Evolutionary conservation across 2,329 filamentous ascomycete species (phyloP).

Genomic region (Claviceps humidiphila): DNA sequence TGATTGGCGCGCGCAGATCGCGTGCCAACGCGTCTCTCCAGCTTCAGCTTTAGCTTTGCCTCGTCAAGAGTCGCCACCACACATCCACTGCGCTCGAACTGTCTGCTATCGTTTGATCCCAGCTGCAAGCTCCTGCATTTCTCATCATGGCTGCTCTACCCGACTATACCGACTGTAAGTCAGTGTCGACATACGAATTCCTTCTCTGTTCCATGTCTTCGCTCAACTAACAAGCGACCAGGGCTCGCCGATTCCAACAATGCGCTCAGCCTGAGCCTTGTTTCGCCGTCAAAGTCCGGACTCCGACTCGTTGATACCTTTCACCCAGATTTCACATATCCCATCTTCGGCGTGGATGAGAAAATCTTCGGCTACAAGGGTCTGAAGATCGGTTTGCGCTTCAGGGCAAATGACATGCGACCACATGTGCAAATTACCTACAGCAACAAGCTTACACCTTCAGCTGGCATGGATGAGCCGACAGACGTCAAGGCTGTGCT

Average conservation of each 20-base stretch:
- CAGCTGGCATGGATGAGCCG: conserved; percentile 51
- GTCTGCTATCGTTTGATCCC: background rate
- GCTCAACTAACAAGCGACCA: conserved; percentile 12
- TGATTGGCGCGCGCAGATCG: conserved; percentile 13
- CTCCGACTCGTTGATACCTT: conserved; percentile 54
- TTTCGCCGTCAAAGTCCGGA: conserved; percentile 33
- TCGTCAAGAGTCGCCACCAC: background rate
- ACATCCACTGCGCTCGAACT: background rate
- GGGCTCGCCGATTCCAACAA: conserved; percentile 50
- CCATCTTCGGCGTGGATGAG: conserved; percentile 89
- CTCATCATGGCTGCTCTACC: conserved; percentile 17
- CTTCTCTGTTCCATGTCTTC: background rate
- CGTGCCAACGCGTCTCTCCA: conserved; percentile 6
- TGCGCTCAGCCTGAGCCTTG: conserved; percentile 47
- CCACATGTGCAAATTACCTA: conserved; percentile 62
- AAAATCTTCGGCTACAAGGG: conserved; percentile 81
- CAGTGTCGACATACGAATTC: background rate
- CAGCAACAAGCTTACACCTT: conserved; percentile 53
- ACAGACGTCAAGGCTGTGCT: conserved; percentile 55
- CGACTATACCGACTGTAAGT: conserved; percentile 22
- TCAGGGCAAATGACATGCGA: conserved; percentile 57
- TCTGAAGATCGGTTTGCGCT: conserved; percentile 61
- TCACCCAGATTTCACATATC: conserved; percentile 76
- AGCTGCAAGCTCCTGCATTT: background rate
- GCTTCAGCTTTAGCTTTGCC: background rate